Evolutionary conservation across 306 rosid species (phyloP).

Genomic region (Abrus precatorius): DNA sequence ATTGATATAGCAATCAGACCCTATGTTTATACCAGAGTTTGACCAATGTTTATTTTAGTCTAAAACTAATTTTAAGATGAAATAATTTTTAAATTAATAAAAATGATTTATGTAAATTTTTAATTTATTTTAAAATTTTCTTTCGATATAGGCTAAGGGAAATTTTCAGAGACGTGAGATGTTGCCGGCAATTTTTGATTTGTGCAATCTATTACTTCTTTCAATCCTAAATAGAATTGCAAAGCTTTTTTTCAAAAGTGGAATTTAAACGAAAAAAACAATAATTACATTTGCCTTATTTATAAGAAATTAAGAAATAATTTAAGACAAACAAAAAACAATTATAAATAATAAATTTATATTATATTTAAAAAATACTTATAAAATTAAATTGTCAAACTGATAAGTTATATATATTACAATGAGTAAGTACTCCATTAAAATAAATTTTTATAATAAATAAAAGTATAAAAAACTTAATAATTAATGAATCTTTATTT

Average conservation of each 20-base stretch:
- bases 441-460: no score
- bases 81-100: not conserved
- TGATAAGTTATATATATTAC: no score
- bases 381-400: no score
- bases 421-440: no score
- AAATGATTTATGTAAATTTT: not conserved
- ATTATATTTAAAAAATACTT: no score
- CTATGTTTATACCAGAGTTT: not conserved
- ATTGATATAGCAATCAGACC: not conserved
- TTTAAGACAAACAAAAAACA: no score
- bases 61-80: not conserved
- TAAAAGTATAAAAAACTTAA: no score
- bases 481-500: no score
- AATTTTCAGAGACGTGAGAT: not conserved
- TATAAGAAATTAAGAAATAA: no score
- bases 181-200: not conserved
- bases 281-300: not conserved
- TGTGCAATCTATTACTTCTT: not conserved
- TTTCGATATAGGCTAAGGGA: not conserved
- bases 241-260: not conserved
- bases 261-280: not conserved
- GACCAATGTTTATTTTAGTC: not conserved
- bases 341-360: no score
- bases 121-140: no score
- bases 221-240: not conserved